Evolutionary conservation across 208 protist species (phyloP).

Genomic region (Acanthamoeba castellanii): DNA sequence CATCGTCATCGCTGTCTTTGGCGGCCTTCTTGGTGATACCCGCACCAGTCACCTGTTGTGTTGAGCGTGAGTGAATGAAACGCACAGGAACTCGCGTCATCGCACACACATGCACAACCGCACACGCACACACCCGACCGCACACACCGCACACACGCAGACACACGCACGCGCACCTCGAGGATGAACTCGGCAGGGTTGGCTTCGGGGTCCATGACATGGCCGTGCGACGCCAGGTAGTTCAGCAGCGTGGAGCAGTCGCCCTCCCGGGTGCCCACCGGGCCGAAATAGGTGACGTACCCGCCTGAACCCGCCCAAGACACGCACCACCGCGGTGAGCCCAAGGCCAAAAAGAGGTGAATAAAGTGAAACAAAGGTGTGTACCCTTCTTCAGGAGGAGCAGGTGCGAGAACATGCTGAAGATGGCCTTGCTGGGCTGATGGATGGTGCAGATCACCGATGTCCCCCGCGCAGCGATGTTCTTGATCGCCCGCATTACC

Average conservation of each 20-base stretch:
- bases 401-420: slow-evolving; percentile 72
- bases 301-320: background rate
- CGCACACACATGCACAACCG: too few relatives aligned
- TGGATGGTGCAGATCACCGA: slow-evolving; percentile 74
- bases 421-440: slow-evolving; percentile 50
- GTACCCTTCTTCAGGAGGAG: slow-evolving; percentile 68
- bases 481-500: slow-evolving; percentile 69
- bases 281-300: slow-evolving; percentile 44
- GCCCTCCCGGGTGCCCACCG: background rate
- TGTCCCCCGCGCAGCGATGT: background rate
- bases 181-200: slow-evolving; percentile 74
- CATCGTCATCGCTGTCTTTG: too few relatives aligned
- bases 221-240: slow-evolving; percentile 29
- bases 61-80: too few relatives aligned
- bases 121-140: too few relatives aligned
- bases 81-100: too few relatives aligned
- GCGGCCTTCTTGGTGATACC: background rate
- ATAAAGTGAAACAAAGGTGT: too few relatives aligned
- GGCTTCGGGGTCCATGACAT: background rate
- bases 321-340: too few relatives aligned
- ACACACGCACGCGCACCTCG: background rate
- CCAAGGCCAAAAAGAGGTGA: too few relatives aligned
- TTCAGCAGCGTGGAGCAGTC: slow-evolving; percentile 20
- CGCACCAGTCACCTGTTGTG: slow-evolving; percentile 11
- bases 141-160: too few relatives aligned